phyloP scores from a whole-genome alignment of 1,284 basidiomycete species.

The Sanghuangporus weigelae region DNA sequence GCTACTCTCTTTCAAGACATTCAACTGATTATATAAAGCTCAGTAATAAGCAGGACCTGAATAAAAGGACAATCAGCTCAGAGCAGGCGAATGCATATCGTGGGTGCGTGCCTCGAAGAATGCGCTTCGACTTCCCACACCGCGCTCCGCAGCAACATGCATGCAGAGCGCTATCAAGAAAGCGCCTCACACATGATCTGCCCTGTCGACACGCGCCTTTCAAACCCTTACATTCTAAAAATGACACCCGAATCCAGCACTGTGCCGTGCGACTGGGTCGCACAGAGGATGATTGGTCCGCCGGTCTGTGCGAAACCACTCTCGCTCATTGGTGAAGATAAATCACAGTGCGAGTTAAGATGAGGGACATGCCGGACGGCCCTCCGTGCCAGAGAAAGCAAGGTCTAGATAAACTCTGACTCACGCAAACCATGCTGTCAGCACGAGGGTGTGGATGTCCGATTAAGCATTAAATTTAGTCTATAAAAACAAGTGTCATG shows the following conservation, averaged over 20 bases:
- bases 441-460: not conserved
- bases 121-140: not conserved
- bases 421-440: not conserved
- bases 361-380: not conserved
- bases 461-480: not conserved
- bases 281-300: not conserved
- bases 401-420: not conserved
- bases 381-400: not conserved
- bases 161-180: slow-evolving; percentile 9
- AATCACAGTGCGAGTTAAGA: too few relatives aligned
- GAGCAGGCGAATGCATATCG: not conserved
- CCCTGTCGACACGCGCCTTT: slow-evolving; percentile 5
- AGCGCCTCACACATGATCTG: slow-evolving; percentile 7
- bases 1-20: not conserved
- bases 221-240: not conserved
- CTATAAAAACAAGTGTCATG: not conserved
- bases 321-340: not conserved
- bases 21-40: not conserved
- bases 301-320: not conserved
- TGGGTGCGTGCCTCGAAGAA: not conserved
- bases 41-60: not conserved
- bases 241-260: not conserved
- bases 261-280: slow-evolving; percentile 9
- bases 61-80: not conserved
- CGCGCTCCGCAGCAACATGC: slow-evolving; percentile 9